Conservation (phyloP, 2,329 filamentous ascomycete species). For the Lecanicillium sp. region DNA sequence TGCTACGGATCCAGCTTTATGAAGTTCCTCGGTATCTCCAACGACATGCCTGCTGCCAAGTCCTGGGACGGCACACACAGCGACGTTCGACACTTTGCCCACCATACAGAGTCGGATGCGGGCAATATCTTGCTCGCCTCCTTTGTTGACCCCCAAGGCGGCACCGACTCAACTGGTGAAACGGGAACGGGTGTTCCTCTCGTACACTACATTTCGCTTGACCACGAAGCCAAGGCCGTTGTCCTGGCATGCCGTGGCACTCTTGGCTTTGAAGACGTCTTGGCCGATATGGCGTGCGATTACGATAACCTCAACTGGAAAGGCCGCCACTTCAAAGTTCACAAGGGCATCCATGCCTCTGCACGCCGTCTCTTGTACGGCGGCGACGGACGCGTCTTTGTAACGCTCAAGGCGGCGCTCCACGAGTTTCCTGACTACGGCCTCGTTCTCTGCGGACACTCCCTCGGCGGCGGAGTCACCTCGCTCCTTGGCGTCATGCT, state of each 20-base stretch:
- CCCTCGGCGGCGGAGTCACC: constrained; percentile 61
- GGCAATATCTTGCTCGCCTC: constrained; percentile 59
- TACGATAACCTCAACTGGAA: constrained; percentile 60
- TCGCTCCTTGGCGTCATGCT: constrained; percentile 65
- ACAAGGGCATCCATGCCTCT: constrained; percentile 68
- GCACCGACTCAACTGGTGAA: constrained; percentile 55
- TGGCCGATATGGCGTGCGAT: constrained; percentile 68
- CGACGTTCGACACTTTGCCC: constrained; percentile 56
- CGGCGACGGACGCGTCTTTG: constrained; percentile 57
- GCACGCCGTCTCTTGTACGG: constrained; percentile 61
- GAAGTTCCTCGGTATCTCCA: constrained; percentile 53
- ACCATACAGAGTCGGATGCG: constrained; percentile 51
- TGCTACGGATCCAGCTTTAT: constrained; percentile 59
- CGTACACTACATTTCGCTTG: constrained; percentile 65
- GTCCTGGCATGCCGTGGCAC: constrained; percentile 68
- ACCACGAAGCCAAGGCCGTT: constrained; percentile 63
- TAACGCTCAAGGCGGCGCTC: constrained; percentile 57
- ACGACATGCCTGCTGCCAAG: constrained; percentile 35
- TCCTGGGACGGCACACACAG: constrained; percentile 43
- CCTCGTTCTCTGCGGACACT: constrained; percentile 62
- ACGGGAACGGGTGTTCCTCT: constrained; percentile 61
- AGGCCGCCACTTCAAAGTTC: constrained; percentile 58
- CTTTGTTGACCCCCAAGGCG: constrained; percentile 62
- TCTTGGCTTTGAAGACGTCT: constrained; percentile 64
- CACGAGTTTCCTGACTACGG: constrained; percentile 63